Percentiles rank a stretch among this genome's conserved stretches.
Conservation (phyloP, 1,139 yeast genomes). For the Suhomyces panamericanus region DNA sequence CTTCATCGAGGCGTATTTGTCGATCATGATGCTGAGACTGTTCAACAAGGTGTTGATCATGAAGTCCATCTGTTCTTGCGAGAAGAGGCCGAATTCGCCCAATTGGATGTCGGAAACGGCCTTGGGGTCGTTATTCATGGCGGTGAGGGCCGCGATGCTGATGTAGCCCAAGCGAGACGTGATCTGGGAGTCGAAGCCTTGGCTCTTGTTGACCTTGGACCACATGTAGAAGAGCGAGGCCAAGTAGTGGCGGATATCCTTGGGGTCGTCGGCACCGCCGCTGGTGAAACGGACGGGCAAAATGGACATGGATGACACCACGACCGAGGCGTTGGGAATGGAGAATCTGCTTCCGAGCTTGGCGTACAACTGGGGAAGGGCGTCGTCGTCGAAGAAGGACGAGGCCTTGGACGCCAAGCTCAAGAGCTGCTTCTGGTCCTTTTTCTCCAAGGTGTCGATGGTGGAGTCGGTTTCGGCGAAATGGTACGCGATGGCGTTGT, state of each 20-base stretch:
- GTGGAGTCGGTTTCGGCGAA: constrained; percentile 35
- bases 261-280: constrained; percentile 25
- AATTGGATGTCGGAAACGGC: constrained; percentile 17
- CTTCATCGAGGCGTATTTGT: constrained; percentile 40
- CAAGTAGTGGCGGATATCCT: constrained; percentile 55
- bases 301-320: constrained; percentile 57
- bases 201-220: constrained; percentile 58
- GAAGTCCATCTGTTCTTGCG: constrained; percentile 57
- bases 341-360: constrained; percentile 51
- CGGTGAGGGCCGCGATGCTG: constrained; percentile 49
- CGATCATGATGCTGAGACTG: constrained; percentile 48
- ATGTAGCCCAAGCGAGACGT: constrained; percentile 67
- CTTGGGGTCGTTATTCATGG: constrained; percentile 27
- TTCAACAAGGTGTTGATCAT: constrained; percentile 58
- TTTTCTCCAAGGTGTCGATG: constrained; percentile 37
- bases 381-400: constrained; percentile 40
- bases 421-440: constrained; percentile 45
- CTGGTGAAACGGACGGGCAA: constrained; percentile 45
- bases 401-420: constrained; percentile 51
- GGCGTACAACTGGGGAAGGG: constrained; percentile 39
- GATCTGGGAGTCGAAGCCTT: constrained; percentile 65
- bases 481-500: constrained; percentile 36
- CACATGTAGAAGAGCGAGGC: constrained; percentile 75
- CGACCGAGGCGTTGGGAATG: constrained; percentile 56
- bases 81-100: constrained; percentile 58